These are phyloP conservation scores for Leishmania tarentolae DNA, from an alignment of 208 protist genomes.

Conservation along the genomic window DNA sequence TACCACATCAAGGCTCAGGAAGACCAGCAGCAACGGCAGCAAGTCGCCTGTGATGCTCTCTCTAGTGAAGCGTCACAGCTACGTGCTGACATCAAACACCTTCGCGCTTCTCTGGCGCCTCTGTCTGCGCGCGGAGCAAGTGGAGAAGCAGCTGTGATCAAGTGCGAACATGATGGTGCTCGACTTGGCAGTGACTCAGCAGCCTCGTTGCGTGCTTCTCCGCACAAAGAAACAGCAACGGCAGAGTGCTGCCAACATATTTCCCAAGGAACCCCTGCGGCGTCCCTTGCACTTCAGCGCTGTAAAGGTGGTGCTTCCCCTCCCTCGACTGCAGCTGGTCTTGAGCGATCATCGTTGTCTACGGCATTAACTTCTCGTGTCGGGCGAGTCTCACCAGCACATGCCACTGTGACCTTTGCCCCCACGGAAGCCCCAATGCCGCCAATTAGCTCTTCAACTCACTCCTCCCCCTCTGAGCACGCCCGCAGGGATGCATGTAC, in stretches of 20 bases:
- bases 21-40: slow-evolving; percentile 7
- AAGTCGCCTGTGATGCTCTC: slow-evolving; percentile 14
- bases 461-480: background rate
- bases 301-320: background rate
- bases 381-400: background rate
- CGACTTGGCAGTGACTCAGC: background rate
- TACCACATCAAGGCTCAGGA: slow-evolving; percentile 15
- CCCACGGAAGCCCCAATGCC: background rate
- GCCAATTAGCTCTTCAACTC: background rate
- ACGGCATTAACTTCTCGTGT: background rate
- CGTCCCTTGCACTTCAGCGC: background rate
- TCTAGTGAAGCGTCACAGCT: slow-evolving; percentile 16
- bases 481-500: background rate
- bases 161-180: background rate
- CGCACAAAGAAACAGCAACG: background rate
- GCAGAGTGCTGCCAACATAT: background rate
- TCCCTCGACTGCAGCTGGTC: background rate
- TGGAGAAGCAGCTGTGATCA: background rate
- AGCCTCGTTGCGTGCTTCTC: background rate
- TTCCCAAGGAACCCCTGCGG: background rate
- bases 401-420: background rate
- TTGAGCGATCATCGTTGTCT: background rate
- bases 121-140: background rate
- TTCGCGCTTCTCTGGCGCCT: background rate
- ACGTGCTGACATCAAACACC: background rate